These are phyloP conservation scores for Fusarium sp. DNA, from an alignment of 2,329 filamentous ascomycete species.

Conservation along the genomic window DNA sequence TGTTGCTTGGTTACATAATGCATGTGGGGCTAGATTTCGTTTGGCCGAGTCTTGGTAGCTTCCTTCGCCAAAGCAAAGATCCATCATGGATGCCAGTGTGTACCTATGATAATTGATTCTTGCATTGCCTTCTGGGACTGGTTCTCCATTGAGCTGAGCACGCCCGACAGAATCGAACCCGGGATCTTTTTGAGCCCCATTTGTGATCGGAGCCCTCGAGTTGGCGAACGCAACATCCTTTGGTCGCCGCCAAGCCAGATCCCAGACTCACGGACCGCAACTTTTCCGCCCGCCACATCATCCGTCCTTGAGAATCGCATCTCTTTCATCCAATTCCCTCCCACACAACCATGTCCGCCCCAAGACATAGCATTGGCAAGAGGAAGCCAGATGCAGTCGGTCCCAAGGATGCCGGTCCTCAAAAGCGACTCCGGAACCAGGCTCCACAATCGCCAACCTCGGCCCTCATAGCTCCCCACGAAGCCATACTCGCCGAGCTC, in stretches of 20 bases:
- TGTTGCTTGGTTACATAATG: neutral
- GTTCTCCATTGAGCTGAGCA: neutral
- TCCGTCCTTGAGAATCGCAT: conserved; percentile 2
- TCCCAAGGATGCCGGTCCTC: neutral
- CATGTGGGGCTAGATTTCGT: neutral
- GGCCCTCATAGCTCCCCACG: conserved; percentile 54
- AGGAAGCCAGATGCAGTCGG: conserved; percentile 27
- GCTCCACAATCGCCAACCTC: conserved; percentile 17
- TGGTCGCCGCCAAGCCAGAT: conserved; percentile 30
- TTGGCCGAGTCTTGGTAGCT: neutral
- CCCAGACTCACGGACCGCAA: conserved; percentile 20
- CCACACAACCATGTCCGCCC: conserved; percentile 32
- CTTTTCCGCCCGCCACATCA: conserved; percentile 33
- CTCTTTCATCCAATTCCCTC: conserved; percentile 16
- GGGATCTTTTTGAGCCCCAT: neutral
- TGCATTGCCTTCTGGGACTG: neutral
- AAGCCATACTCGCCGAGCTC: conserved; percentile 58
- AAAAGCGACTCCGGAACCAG: conserved; percentile 12
- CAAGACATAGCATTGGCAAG: conserved; percentile 27
- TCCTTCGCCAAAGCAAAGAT: neutral
- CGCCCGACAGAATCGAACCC: neutral
- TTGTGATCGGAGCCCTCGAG: neutral
- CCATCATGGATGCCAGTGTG: neutral
- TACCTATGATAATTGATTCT: neutral
- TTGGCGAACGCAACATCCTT: neutral